Evolutionary conservation across 257 asterid species (phyloP).

Genomic region (Thymus mandschuricus): DNA sequence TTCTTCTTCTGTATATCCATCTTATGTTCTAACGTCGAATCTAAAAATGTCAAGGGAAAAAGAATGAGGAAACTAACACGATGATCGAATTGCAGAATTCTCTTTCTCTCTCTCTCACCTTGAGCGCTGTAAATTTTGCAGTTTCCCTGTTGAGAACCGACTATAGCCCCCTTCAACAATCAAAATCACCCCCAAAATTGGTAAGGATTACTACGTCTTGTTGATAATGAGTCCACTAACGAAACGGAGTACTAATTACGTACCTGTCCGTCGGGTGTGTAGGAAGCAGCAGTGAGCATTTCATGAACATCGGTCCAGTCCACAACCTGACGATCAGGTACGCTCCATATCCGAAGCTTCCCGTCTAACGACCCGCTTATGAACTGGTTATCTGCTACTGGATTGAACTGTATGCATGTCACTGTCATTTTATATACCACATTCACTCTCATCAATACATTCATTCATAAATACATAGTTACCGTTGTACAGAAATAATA

Average conservation of each 20-base stretch:
- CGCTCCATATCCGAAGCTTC: slow-evolving; percentile 98
- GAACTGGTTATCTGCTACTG: slow-evolving; percentile 85
- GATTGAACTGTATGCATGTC: slow-evolving; percentile 98
- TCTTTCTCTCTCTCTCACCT: neutral
- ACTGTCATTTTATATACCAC: slow-evolving; percentile 49
- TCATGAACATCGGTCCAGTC: slow-evolving; percentile 98
- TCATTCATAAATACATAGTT: too few relatives aligned
- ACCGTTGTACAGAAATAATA: too few relatives aligned
- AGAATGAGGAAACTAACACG: too few relatives aligned
- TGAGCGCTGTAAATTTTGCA: slow-evolving; percentile 23
- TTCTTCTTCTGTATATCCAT: slow-evolving; percentile 33
- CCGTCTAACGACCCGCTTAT: slow-evolving; percentile 98
- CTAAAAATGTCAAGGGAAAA: neutral
- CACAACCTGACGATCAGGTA: slow-evolving; percentile 89
- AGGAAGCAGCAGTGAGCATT: slow-evolving; percentile 98
- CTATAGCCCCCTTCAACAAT: slow-evolving; percentile 32
- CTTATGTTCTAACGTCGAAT: slow-evolving; percentile 26
- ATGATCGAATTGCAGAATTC: too few relatives aligned
- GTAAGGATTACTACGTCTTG: too few relatives aligned
- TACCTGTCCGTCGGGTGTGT: slow-evolving; percentile 98
- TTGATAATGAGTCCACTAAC: too few relatives aligned
- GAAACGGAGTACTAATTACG: too few relatives aligned
- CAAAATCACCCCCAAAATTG: neutral
- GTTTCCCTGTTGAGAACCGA: slow-evolving; percentile 31
- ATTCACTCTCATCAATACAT: slow-evolving; percentile 1